phyloP scores from a whole-genome alignment of 2,329 filamentous ascomycete species.

The Ophiognomonia clavigignenti-juglandacearum region DNA sequence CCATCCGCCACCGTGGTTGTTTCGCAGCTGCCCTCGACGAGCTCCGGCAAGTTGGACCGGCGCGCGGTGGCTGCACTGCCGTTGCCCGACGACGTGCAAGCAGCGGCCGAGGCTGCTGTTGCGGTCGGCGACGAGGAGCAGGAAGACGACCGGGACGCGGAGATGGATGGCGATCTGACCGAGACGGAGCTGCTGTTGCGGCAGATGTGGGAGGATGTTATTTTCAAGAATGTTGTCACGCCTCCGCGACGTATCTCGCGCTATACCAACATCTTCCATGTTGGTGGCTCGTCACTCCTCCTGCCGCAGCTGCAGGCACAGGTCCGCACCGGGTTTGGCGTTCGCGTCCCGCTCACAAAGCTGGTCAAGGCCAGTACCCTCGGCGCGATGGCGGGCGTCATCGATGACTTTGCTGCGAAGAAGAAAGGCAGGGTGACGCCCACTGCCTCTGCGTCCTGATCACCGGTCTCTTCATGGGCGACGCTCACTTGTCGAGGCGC shows the following conservation, averaged over 20 bases:
- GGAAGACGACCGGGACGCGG: neutral
- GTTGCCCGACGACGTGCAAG: conserved; percentile 13
- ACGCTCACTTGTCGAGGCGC: too few species aligned
- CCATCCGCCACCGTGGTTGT: conserved; percentile 25
- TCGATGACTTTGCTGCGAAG: too few species aligned
- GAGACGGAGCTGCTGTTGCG: neutral
- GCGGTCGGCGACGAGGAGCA: too few species aligned
- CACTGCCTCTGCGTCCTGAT: too few species aligned
- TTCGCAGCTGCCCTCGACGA: conserved; percentile 24
- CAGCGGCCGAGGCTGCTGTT: too few species aligned
- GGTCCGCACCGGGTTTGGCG: too few species aligned
- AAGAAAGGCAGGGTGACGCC: too few species aligned
- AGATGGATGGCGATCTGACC: neutral
- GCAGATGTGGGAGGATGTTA: conserved; percentile 17
- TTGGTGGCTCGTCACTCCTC: conserved; percentile 37
- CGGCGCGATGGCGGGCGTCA: too few species aligned
- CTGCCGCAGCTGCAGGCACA: conserved; percentile 18
- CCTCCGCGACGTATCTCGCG: conserved; percentile 5
- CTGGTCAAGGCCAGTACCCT: too few species aligned
- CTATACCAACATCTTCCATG: conserved; percentile 34
- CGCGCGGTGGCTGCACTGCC: conserved; percentile 20
- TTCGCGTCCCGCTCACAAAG: too few species aligned
- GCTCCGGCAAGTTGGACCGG: conserved; percentile 28
- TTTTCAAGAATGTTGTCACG: conserved; percentile 15
- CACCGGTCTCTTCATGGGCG: too few species aligned